Evolutionary conservation across 2,329 filamentous ascomycete genomes (phyloP).

Genomic region (Pyrenophora seminiperda): DNA sequence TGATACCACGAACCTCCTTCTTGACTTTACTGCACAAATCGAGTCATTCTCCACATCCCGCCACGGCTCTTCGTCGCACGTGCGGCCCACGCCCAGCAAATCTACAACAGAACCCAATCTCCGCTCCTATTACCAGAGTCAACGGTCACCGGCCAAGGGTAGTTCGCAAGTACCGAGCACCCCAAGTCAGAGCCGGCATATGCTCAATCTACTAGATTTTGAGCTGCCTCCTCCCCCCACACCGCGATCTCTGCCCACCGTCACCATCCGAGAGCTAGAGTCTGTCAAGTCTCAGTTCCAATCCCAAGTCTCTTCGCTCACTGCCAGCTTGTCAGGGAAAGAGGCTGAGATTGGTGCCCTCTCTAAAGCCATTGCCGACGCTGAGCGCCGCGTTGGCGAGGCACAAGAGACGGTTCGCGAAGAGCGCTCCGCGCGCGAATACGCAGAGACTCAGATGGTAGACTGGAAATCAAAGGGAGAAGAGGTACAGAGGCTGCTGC

Average conservation of each 20-base stretch:
- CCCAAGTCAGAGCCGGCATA: constrained; percentile 39
- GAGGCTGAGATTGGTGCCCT: constrained; percentile 89
- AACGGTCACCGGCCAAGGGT: constrained; percentile 41
- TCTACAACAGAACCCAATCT: constrained; percentile 59
- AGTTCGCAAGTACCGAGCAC: constrained; percentile 35
- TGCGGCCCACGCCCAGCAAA: constrained; percentile 58
- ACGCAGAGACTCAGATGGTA: constrained; percentile 74
- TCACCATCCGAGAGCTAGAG: constrained; percentile 91
- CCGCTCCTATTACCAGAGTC: constrained; percentile 41
- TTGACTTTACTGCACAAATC: constrained; percentile 86
- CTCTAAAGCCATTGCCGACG: constrained; percentile 85
- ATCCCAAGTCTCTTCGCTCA: constrained; percentile 92
- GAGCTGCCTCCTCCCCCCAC: constrained; percentile 94
- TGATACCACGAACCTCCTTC: constrained; percentile 76
- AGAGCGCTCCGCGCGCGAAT: constrained; percentile 71
- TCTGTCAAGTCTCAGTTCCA: constrained; percentile 88
- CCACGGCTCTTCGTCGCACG: constrained; percentile 45
- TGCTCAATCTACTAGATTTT: constrained; percentile 68
- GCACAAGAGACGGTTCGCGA: constrained; percentile 83
- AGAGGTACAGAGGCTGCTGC: constrained; percentile 83
- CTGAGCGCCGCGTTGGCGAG: constrained; percentile 88
- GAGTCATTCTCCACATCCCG: constrained; percentile 57
- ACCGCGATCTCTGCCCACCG: constrained; percentile 84
- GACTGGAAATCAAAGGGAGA: constrained; percentile 83
- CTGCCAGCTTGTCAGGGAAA: constrained; percentile 87